Conservation (phyloP, 2,329 filamentous ascomycete genomes). For the Aspergillus spinulosporus region DNA sequence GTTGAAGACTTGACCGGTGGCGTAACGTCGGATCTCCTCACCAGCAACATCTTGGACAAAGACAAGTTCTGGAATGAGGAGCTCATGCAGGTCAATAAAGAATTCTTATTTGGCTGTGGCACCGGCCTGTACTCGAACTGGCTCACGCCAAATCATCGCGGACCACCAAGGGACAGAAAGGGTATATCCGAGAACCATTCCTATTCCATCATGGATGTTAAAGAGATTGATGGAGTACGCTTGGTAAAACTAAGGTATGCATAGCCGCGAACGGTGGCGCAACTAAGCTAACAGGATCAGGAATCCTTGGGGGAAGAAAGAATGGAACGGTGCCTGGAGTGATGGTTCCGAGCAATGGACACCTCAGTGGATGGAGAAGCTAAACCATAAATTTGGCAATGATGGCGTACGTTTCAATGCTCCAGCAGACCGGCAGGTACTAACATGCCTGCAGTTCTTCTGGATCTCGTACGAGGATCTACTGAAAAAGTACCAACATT, state of each 20-base stretch:
- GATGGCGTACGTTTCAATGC: constrained; percentile 56
- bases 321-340: constrained; percentile 80
- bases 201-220: constrained; percentile 60
- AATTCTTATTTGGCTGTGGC: constrained; percentile 60
- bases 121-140: constrained; percentile 50
- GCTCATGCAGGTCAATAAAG: constrained; percentile 74
- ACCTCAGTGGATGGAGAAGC: constrained; percentile 70
- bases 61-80: constrained; percentile 83
- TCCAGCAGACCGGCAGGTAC: not conserved
- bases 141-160: constrained; percentile 38
- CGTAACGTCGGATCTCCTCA: constrained; percentile 49
- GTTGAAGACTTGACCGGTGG: constrained; percentile 60
- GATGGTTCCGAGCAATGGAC: constrained; percentile 87
- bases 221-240: constrained; percentile 62
- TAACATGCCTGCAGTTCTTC: constrained; percentile 44
- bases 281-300: constrained; percentile 40
- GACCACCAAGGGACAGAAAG: constrained; percentile 41
- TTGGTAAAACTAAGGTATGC: constrained; percentile 62
- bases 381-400: constrained; percentile 73
- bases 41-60: constrained; percentile 58
- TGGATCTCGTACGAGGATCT: constrained; percentile 63
- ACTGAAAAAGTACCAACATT: constrained; percentile 58
- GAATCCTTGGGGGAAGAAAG: constrained; percentile 79
- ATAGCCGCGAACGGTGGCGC: not conserved
- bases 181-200: constrained; percentile 54